Base-by-base conservation (phyloP, 768 basidiomycete species). In the Psilocybe sp. region DNA sequence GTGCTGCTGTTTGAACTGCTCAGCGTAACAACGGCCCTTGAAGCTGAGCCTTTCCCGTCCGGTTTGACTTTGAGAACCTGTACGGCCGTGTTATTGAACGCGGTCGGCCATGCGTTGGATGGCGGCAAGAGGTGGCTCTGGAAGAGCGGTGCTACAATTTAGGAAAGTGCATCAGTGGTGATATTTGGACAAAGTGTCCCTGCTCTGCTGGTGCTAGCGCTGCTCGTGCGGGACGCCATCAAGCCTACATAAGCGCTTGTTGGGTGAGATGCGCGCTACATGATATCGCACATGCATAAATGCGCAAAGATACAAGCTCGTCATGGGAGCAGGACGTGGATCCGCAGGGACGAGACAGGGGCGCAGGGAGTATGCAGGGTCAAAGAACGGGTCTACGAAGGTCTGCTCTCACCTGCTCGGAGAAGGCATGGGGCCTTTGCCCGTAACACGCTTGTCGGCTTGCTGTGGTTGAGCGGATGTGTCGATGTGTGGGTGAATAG, bases 41-140 rank as follows among this genome's bases (percentile, higher is more conserved):
- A 28, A 28, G 23, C 23, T 3, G 23, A 7, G 7, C 4, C 23
- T 28, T 28, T 28, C 23, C 23, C 23, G 23, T 28, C 23, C 23
- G 23, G 23, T 20, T 46, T 46, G 13, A 42, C 37, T 23, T 16
- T 48, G 43, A 58, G 53, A 47, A 55, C 81, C 64, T 88, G 87
- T 1, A 84, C 69, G 12, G 84, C 73, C 31, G 76, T 78, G 62
- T 77, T 85, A 60, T 81, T 87, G 71, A 89, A 89, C 14, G 86
- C 85, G 15, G 79, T 76, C 15, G 82, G 77, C 68, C 75, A 81
- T 5, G 65, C 51, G 18, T 53, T 51, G n/a, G 76, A 79, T 34
- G 65, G 54, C 54, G 82, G 84, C 44, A 89, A 69, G 12, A 76
- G 66, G 9, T 62, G 66, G 57, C 67, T 74, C 39, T 71, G 67